Conservation (phyloP, 208 protist genomes). For the Borovskyia barvae region DNA sequence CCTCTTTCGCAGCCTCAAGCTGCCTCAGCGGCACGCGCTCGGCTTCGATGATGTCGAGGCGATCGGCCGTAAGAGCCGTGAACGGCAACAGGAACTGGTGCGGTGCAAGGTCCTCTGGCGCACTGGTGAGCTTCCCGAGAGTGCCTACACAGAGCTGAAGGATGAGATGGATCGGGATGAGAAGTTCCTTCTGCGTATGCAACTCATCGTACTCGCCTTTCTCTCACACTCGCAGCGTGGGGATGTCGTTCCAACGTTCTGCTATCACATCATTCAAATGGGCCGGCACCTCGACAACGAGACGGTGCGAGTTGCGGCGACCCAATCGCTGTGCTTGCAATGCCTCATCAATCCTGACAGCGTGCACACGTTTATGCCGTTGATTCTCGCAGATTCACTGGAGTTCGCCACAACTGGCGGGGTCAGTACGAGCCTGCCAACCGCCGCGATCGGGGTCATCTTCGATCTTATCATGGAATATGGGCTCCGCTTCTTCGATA, state of each 20-base stretch:
- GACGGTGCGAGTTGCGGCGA: constrained; percentile 71
- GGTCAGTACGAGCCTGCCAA: constrained; percentile 35
- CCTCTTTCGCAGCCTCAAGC: constrained; percentile 76
- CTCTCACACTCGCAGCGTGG: constrained; percentile 80
- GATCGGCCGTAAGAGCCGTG: constrained; percentile 77
- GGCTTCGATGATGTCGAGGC: constrained; percentile 89
- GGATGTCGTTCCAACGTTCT: constrained; percentile 73
- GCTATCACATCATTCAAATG: constrained; percentile 86
- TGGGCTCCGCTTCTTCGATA: constrained; percentile 84
- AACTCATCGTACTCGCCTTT: constrained; percentile 83
- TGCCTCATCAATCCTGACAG: constrained; percentile 85
- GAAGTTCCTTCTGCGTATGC: constrained; percentile 89
- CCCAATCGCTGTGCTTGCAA: constrained; percentile 73
- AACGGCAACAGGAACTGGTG: constrained; percentile 81
- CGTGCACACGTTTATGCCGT: constrained; percentile 90
- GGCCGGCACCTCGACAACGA: constrained; percentile 77
- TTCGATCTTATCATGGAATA: constrained; percentile 90
- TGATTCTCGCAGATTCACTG: constrained; percentile 69
- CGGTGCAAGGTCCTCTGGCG: constrained; percentile 52
- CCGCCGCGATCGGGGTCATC: constrained; percentile 65
- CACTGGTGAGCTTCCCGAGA: constrained; percentile 39
- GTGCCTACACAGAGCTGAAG: constrained; percentile 63
- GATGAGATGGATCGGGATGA: constrained; percentile 86
- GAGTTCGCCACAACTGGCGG: constrained; percentile 16
- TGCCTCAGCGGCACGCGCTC: constrained; percentile 71